These are phyloP conservation scores for Viridothelium virens DNA, from an alignment of 495 filamentous ascomycete genomes.

Conservation along the genomic window DNA sequence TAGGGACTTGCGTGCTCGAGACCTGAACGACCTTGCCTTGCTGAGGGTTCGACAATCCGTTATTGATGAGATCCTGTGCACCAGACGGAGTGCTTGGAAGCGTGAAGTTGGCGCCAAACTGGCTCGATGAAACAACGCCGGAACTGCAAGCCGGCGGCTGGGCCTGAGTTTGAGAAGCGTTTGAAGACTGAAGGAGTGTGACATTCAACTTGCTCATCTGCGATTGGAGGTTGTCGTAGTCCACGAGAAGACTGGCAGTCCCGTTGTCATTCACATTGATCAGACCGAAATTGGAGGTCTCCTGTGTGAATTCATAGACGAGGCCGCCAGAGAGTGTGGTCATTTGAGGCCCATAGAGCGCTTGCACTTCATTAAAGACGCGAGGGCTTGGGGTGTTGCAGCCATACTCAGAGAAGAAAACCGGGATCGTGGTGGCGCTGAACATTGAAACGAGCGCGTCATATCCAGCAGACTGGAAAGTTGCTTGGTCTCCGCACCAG, in stretches of 20 bases:
- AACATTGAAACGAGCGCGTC: constrained; percentile 65
- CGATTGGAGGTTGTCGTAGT: constrained; percentile 67
- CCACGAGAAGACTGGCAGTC: constrained; percentile 53
- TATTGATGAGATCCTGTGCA: constrained; percentile 49
- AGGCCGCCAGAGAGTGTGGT: constrained; percentile 77
- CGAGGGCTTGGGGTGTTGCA: constrained; percentile 80
- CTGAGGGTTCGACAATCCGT: constrained; percentile 47
- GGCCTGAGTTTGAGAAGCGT: constrained; percentile 45
- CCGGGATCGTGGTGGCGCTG: constrained; percentile 61
- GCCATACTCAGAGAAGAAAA: constrained; percentile 96
- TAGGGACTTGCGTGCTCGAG: constrained; percentile 41
- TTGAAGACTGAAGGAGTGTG: constrained; percentile 50
- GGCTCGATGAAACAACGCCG: constrained; percentile 51
- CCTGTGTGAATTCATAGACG: constrained; percentile 80
- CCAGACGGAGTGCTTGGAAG: constrained; percentile 52
- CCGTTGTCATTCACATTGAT: constrained; percentile 60
- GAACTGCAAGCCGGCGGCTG: constrained; percentile 52
- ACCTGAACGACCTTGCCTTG: constrained; percentile 54
- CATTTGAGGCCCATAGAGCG: constrained; percentile 78
- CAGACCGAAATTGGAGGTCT: constrained; percentile 65
- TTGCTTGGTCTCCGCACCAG: constrained; percentile 73
- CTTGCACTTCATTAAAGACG: constrained; percentile 70
- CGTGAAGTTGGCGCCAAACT: constrained; percentile 69
- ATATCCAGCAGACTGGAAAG: constrained; percentile 62
- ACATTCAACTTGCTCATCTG: constrained; percentile 72